Evolutionary conservation across 352 stramenopile genomes (phyloP), one percentile per base, ranked within the genome.

Genomic region (Blastocystis sp.): DNA sequence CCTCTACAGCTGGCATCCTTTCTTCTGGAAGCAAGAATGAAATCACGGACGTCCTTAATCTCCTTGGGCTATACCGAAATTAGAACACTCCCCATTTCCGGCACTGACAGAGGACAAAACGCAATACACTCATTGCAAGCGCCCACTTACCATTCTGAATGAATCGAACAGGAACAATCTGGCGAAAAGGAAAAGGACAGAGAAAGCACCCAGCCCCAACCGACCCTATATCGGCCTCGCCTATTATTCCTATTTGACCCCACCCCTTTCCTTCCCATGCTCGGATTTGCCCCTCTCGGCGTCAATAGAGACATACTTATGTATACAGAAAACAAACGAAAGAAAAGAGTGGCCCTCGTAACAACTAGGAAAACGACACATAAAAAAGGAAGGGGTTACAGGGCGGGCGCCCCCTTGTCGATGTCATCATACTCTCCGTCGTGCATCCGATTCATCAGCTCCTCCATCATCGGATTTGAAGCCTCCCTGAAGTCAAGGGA

Each of bases 31-130:
- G 40, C 38, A 65, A 53, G 40, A 53, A 88, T 79, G 43, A 88
- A 88, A 78, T 88, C 78, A 59, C 78, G 78, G 66, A 88, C 67
- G 67, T 88, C 78, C 52, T 76, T 88, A 53, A 88, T 88, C 53
- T 88, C 64, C 78, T 88, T 88, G 67, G 78, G 78, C 78, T 84
- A 84, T 38, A 84, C n/a, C 53, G 40, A 84, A 56, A 56, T 56
- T 7, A 56, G 48, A 56, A 7, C 5, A 56, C 48, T 56, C 48
- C 48, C 48, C 48, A 56, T 14, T 14, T 17, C 5, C 48, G 14
- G 48, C 48, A 56, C 5, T 14, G 48, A 56, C 5, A 56, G 5
- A 7, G 5, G 5, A 14, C 14, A 7, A 14, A 14, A 17, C 14
- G 5, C 48, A 14, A 17, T 14, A 56, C 5, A 14, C 48, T 17